phyloP scores from a whole-genome alignment of 1,139 yeast species.

The Scheffersomyces titani region DNA sequence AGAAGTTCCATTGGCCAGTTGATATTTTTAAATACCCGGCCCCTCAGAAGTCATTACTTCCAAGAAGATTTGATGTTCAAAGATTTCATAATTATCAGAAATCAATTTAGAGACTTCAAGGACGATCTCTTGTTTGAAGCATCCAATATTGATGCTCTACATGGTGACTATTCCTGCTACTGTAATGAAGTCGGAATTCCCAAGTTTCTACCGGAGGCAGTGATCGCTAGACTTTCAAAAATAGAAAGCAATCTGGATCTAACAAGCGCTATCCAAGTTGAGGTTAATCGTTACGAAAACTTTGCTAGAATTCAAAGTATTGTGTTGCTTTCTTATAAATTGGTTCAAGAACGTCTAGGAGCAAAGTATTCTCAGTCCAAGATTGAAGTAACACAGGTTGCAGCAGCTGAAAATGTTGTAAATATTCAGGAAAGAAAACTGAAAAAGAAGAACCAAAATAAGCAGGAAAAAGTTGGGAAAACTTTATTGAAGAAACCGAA shows the following conservation, averaged over 20 bases:
- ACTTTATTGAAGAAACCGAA: neutral
- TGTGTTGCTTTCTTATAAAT: neutral
- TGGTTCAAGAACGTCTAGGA: neutral
- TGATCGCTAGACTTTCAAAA: conserved; percentile 5
- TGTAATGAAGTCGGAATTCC: conserved; percentile 21
- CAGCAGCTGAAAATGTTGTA: neutral
- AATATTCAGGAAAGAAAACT: neutral
- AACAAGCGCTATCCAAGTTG: neutral
- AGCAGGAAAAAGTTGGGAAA: neutral
- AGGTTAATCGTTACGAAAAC: conserved; percentile 22
- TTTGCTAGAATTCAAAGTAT: conserved; percentile 24
- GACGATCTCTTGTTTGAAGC: conserved; percentile 45
- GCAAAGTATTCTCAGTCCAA: neutral
- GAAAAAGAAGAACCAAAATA: neutral
- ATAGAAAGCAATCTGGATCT: neutral
- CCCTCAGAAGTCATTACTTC: conserved; percentile 55
- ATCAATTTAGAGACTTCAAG: conserved; percentile 59
- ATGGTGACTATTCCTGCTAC: conserved; percentile 31
- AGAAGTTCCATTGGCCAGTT: conserved; percentile 6
- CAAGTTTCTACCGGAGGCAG: conserved; percentile 25
- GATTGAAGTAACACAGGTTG: neutral
- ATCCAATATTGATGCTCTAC: conserved; percentile 31
- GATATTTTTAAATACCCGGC: conserved; percentile 19
- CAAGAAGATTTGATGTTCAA: conserved; percentile 64
- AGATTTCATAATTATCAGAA: conserved; percentile 57